phyloP scores from a whole-genome alignment of 208 protist species.

The Trypanosoma melophagium region DNA sequence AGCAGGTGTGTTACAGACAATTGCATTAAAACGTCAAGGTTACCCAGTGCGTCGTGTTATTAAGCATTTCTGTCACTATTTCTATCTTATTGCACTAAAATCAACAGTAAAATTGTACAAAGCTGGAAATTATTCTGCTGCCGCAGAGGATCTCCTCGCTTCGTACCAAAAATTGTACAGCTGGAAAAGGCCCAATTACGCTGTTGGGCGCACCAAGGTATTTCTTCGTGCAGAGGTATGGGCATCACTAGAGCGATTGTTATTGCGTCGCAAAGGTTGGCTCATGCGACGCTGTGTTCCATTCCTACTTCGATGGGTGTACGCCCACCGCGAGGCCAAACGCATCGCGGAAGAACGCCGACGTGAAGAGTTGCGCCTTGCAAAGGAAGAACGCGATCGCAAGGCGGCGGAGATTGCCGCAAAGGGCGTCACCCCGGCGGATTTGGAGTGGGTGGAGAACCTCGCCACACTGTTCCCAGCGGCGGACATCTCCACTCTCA shows the following conservation, averaged over 20 bases:
- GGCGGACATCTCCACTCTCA: conserved; percentile 44
- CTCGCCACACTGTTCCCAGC: conserved; percentile 65
- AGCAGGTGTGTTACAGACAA: conserved; percentile 89
- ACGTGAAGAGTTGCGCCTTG: conserved; percentile 43
- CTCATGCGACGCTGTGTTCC: conserved; percentile 64
- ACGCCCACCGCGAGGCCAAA: conserved; percentile 63
- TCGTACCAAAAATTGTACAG: conserved; percentile 64
- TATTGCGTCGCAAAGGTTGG: conserved; percentile 66
- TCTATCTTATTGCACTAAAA: conserved; percentile 71
- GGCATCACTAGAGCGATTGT: conserved; percentile 75
- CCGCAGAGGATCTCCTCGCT: conserved; percentile 50
- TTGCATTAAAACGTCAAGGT: conserved; percentile 88
- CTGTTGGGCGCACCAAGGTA: conserved; percentile 85
- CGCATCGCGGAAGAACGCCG: conserved; percentile 59
- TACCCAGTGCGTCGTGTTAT: conserved; percentile 83
- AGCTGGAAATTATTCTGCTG: conserved; percentile 41
- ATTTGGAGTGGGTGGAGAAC: conserved; percentile 62
- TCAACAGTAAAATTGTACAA: conserved; percentile 39
- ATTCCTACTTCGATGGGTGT: conserved; percentile 71
- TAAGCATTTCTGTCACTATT: conserved; percentile 78
- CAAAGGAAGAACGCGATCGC: conserved; percentile 52
- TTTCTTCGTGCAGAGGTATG: conserved; percentile 86
- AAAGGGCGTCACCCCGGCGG: conserved; percentile 41
- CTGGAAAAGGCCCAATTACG: conserved; percentile 72
- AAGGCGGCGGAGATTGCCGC: conserved; percentile 41